Evolutionary conservation across 2,329 filamentous ascomycete species (phyloP).

Genomic region (Fusarium sp.): DNA sequence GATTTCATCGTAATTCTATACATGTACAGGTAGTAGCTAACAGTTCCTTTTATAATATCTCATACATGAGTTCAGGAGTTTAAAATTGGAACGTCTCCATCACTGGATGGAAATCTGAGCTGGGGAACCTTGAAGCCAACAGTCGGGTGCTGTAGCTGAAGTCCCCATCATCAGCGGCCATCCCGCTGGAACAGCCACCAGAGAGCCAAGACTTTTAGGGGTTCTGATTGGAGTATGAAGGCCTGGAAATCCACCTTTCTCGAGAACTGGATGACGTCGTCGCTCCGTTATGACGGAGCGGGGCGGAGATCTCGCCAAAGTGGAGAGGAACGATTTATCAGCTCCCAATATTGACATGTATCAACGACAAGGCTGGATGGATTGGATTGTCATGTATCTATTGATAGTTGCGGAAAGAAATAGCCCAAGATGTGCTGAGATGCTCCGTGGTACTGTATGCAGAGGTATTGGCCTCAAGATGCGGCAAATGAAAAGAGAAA

Average conservation of each 20-base stretch:
- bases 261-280: slow-evolving; percentile 40
- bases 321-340: slow-evolving; percentile 21
- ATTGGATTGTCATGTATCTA: not conserved
- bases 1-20: no score
- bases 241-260: slow-evolving; percentile 11
- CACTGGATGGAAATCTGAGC: slow-evolving; percentile 9
- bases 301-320: slow-evolving; percentile 32
- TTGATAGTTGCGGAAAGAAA: not conserved
- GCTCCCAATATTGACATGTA: not conserved
- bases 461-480: slow-evolving; percentile 21
- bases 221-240: slow-evolving; percentile 17
- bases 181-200: slow-evolving; percentile 33
- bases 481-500: slow-evolving; percentile 16
- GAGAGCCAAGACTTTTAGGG: slow-evolving; percentile 20
- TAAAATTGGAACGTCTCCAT: not conserved
- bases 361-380: slow-evolving; percentile 7
- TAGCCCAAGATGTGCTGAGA: no score
- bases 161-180: slow-evolving; percentile 28
- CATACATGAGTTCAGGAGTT: no score
- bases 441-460: not conserved
- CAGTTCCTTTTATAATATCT: no score
- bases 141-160: slow-evolving; percentile 21
- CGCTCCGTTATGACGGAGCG: slow-evolving; percentile 44
- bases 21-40: no score
- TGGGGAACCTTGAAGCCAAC: slow-evolving; percentile 32